These are phyloP conservation scores for Protomyces inouyei DNA, from an alignment of 1,139 yeast genomes.

Conservation along the genomic window DNA sequence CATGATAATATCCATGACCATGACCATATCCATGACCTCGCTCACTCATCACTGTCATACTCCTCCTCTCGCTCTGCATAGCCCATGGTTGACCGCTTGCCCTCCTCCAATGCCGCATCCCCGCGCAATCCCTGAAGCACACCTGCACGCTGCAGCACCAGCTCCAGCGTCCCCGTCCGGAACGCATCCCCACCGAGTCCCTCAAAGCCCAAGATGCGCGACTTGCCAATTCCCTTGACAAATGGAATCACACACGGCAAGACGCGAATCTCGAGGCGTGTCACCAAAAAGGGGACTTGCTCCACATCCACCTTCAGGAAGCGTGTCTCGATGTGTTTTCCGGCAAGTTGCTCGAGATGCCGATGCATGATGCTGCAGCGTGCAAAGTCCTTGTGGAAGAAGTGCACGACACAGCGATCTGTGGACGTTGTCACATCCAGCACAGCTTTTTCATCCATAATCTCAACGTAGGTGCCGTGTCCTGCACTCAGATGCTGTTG, in stretches of 20 bases:
- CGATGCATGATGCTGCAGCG: conserved; percentile 59
- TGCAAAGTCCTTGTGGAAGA: conserved; percentile 56
- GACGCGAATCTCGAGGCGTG: conserved; percentile 57
- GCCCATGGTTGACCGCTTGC: conserved; percentile 14
- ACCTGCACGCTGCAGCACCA: conserved; percentile 35
- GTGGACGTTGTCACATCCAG: conserved; percentile 50
- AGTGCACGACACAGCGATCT: conserved; percentile 55
- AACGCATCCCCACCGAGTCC: conserved; percentile 48
- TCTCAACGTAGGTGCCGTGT: conserved; percentile 45
- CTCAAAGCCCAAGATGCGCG: conserved; percentile 64
- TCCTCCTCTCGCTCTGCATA: conserved; percentile 18
- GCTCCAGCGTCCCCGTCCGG: conserved; percentile 48
- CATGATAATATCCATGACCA: no score
- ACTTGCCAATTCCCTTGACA: conserved; percentile 53
- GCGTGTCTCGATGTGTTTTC: conserved; percentile 53
- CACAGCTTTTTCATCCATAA: conserved; percentile 52
- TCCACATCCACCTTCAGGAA: conserved; percentile 59
- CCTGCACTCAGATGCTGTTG: conserved; percentile 44
- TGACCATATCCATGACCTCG: no score
- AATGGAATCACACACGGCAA: conserved; percentile 70
- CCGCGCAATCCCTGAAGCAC: conserved; percentile 14
- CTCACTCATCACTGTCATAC: conserved; percentile 21
- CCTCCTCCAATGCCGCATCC: neutral
- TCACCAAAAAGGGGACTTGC: conserved; percentile 65
- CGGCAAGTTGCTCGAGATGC: conserved; percentile 48